Evolutionary conservation across 352 stramenopile species (phyloP).

Genomic region (Lagenidium giganteum): DNA sequence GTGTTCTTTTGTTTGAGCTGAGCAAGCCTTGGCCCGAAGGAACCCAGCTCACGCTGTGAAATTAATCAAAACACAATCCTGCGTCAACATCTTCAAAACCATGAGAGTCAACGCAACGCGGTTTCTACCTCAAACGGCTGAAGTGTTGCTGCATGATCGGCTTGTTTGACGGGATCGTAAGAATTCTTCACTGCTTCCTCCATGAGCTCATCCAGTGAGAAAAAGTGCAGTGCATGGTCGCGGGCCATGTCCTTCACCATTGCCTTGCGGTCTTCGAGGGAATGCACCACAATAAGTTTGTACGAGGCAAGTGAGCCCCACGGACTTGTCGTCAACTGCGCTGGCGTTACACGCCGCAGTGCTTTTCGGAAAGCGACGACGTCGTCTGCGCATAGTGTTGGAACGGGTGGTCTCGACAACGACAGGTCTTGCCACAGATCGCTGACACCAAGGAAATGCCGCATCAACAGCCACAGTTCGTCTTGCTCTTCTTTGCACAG

Average conservation of each 20-base stretch:
- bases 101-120: no score
- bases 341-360: no score
- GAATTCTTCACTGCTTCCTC: constrained; percentile 49
- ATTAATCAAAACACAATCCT: background rate
- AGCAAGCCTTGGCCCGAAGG: constrained; percentile 37
- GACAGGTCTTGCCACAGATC: no score
- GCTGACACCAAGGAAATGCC: no score
- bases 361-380: no score
- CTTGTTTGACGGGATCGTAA: constrained; percentile 45
- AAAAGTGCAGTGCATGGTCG: constrained; percentile 29
- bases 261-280: constrained; percentile 24
- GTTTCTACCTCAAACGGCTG: constrained; percentile 53
- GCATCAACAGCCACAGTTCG: no score
- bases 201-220: constrained; percentile 34
- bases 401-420: no score
- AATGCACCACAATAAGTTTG: constrained; percentile 15
- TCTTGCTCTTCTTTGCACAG: no score
- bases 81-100: background rate
- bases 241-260: constrained; percentile 21
- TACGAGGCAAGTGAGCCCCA: constrained; percentile 2
- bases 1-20: constrained; percentile 41
- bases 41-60: constrained; percentile 41
- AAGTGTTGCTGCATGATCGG: constrained; percentile 23
- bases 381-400: no score
- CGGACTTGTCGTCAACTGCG: background rate